phyloP scores from a whole-genome alignment of 2,329 filamentous ascomycete species.

The Dothidotthia symphoricarpi region DNA sequence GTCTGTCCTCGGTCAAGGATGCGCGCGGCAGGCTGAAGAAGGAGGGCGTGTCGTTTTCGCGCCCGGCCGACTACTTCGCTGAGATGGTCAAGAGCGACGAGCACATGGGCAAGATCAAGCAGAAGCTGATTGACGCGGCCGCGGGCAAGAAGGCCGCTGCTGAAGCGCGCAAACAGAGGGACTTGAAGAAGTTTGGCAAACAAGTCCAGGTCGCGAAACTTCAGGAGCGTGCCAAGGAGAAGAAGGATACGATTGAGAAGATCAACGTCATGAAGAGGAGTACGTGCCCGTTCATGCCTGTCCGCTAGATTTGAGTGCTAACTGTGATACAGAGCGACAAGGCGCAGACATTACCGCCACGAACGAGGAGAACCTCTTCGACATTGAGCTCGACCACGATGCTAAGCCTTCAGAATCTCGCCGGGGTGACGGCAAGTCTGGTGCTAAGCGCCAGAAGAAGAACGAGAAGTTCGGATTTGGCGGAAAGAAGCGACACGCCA shows the following conservation, averaged over 20 bases:
- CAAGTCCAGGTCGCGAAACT: conserved; percentile 94
- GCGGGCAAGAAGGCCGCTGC: conserved; percentile 87
- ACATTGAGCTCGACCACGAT: conserved; percentile 66
- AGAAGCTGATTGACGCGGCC: conserved; percentile 87
- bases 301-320: conserved; percentile 11
- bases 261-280: conserved; percentile 94
- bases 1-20: conserved; percentile 71
- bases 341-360: conserved; percentile 63
- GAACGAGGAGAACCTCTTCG: conserved; percentile 85
- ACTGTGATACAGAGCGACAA: conserved; percentile 69
- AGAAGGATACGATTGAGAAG: conserved; percentile 91
- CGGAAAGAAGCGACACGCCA: conserved; percentile 87
- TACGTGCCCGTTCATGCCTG: conserved; percentile 51
- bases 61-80: conserved; percentile 93
- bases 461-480: conserved; percentile 93
- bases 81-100: conserved; percentile 99
- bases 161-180: conserved; percentile 86
- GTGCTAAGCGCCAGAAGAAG: conserved; percentile 85
- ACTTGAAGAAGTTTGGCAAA: conserved; percentile 99
- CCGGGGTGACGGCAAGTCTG: conserved; percentile 44
- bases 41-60: conserved; percentile 80
- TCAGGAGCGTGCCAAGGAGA: conserved; percentile 89
- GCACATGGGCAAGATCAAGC: conserved; percentile 96
- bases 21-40: conserved; percentile 74
- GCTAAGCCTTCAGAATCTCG: conserved; percentile 47